A percentile compares a stretch with the other conserved stretches of the same genome.
These are phyloP conservation scores for Thuja plicata DNA, from an alignment of 83 land plant species.

Conservation along the genomic window DNA sequence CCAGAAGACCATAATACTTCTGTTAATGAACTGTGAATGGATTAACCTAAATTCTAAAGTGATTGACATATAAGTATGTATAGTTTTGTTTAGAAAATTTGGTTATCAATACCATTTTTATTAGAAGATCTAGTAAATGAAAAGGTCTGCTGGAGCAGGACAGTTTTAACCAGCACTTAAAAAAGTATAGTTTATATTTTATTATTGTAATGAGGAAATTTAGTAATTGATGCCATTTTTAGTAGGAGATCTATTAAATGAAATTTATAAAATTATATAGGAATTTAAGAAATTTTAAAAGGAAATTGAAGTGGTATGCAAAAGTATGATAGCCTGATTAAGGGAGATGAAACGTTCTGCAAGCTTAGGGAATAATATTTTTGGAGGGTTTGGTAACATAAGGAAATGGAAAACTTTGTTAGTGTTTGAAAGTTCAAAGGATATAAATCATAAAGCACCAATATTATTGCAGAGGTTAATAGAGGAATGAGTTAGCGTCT, in stretches of 20 bases:
- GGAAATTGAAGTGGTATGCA: neutral
- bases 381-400: neutral
- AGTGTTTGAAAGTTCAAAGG: neutral
- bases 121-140: too few relatives aligned
- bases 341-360: neutral
- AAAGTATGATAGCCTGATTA: neutral
- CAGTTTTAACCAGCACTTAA: neutral
- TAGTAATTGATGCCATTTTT: neutral
- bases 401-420: neutral
- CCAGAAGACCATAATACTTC: too few relatives aligned
- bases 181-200: neutral
- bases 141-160: neutral
- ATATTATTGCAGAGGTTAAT: neutral
- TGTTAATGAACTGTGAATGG: too few relatives aligned
- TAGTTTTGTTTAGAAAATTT: too few relatives aligned
- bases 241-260: neutral
- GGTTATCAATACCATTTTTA: too few relatives aligned
- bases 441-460: neutral
- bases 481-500: neutral
- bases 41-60: too few relatives aligned
- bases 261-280: neutral
- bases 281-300: neutral
- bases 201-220: neutral
- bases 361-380: neutral
- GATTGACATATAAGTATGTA: too few relatives aligned